Base-by-base conservation (phyloP, 2,329 filamentous ascomycete species). In the Apiospora kogelbergensis region DNA sequence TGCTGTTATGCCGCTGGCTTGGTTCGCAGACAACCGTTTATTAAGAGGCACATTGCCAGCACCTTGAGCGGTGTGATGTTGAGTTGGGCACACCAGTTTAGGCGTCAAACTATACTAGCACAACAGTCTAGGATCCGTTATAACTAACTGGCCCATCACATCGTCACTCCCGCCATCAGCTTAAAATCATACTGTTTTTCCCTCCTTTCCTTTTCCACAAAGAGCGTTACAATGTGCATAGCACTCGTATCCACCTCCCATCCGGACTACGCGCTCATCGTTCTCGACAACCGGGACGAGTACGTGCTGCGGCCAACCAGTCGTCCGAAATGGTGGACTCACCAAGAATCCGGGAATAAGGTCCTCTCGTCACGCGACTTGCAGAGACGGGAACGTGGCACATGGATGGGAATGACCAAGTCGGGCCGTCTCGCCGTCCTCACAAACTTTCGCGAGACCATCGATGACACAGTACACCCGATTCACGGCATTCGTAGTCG, bases 241-340 rank as follows among this genome's bases (percentile, higher is more conserved):
- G 90, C 89, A 65, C 83, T 95, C 63, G 83, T 93, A 69, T 93
- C 92, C 33, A 95, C 92, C 22, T 86, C 90, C 63, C 92, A 95
- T 77, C 92, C 93, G 11, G 84, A 87, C 73, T 95, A 95, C 80
- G 86, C 91, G 33, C 84, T 95, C 70, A 91, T 95, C 74, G 81
- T 93, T 70, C 84, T 94, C 77, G 89, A 94, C 81, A 95, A 95
- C 79, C 88, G 93, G 74, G 93, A 95, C 82, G 92, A 91, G 78
- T 91, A 87, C 80, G 88, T 91, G 71, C 83, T 90, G 17, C 84
- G 89, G 37, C 89, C 89, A 4, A 91, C 89, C 1, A 89, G 86
- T 67, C 83, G 86, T 69, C 89, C 89, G 7, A 85, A 90, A 77
- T 91, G 89, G 89, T 91, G 89, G 88, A 84, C 78, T 57, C 84